Evolutionary conservation across 305 asterid species (phyloP), one percentile per base, ranked within the genome.

Genomic region (Striga hermonthica): DNA sequence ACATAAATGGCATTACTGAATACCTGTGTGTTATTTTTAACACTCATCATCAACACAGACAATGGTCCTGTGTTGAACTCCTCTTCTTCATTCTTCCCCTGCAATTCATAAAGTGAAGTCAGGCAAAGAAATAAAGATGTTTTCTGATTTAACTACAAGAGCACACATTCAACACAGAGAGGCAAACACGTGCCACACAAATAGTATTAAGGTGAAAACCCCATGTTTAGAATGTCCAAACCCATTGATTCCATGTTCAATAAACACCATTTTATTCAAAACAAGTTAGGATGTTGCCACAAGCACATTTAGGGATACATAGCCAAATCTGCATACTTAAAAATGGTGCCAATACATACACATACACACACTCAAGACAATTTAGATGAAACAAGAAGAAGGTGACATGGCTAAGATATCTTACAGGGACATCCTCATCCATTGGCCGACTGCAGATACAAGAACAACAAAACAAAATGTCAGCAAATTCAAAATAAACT

Each of bases 31-130:
- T 91, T 91, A 67, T 91, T 91, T 72, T 86, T 91, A 14, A 91
- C 98, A 81, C 98, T 91, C 95, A 91, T 76, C 95, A 86, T 84
- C 76, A 91, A 72, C 70, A 91, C 82, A 65, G 96, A 88, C 13
- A 91, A 90, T 28, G 97, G 97, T 34, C 98, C 98, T 0, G 98
- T 91, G 84, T 85, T 91, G 80, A 91, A 91, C 78, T 91, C 98
- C 80, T 91, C 98, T 65, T 91, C 98, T 83, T 91, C 98, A 57
- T 80, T 91, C 82, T 88, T 91, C 0, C 12, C 79, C 87, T 85
- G 86, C 47, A 60, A 55, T 37, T 9, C 16, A 22, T 2, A 22
- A 22, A 22, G 31, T 22, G 31, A 22, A 22, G 31, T 22, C 31
- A 38, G 22, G 43, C 55, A 35, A 62, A 22, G 31, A 2, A 37